A percentile compares a stretch with the other conserved stretches of the same genome.
These are phyloP conservation scores for Chalara sp. DNA, from an alignment of 2,329 filamentous ascomycete genomes.

Conservation along the genomic window DNA sequence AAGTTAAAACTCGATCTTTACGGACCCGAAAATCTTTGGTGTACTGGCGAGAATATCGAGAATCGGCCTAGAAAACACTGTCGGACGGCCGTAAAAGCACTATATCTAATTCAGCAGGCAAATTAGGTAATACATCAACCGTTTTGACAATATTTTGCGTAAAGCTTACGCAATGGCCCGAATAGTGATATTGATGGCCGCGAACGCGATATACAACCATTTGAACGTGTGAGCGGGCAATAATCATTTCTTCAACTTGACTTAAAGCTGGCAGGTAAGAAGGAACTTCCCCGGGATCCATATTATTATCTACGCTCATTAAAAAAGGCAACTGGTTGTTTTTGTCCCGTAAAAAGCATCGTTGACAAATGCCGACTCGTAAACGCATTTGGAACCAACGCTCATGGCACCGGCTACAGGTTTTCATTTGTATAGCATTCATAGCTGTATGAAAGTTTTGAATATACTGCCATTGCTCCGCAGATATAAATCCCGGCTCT, in stretches of 20 bases:
- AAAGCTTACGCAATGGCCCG: not conserved
- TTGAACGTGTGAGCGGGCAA: not conserved
- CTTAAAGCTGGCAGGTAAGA: not conserved
- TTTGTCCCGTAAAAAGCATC: not conserved
- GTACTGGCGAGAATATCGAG: not conserved
- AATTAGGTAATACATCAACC: not conserved
- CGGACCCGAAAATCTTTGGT: not conserved
- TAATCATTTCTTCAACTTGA: conserved; percentile 1
- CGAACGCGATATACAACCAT: not conserved
- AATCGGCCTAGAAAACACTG: not conserved
- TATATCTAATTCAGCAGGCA: too few relatives aligned
- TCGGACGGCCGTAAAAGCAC: too few relatives aligned
- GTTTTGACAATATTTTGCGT: not conserved
- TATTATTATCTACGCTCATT: not conserved
- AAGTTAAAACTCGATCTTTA: not conserved
- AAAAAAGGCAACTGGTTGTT: not conserved
- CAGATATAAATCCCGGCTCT: not conserved
- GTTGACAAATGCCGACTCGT: not conserved
- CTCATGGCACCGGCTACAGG: not conserved
- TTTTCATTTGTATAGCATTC: not conserved
- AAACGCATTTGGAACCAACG: not conserved
- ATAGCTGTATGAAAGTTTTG: not conserved
- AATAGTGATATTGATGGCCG: not conserved
- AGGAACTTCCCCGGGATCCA: not conserved
- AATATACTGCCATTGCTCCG: not conserved